These are phyloP conservation scores for Heliamphora pulchella DNA, from an alignment of 179 eudicot species.

Conservation along the genomic window DNA sequence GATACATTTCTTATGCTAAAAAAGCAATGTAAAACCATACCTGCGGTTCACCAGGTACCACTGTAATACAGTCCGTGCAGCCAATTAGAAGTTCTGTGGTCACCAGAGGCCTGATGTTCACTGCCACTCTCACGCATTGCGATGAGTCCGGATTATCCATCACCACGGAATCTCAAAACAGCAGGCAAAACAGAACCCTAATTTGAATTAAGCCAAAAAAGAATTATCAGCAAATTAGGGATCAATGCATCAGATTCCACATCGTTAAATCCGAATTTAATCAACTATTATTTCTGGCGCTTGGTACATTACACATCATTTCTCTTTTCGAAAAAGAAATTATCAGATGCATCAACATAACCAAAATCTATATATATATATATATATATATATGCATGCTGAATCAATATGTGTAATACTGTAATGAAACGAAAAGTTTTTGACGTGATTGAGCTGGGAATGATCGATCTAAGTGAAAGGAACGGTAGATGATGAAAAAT, in stretches of 20 bases:
- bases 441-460: neutral
- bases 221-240: neutral
- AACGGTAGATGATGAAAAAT: neutral
- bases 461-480: neutral
- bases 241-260: neutral
- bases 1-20: neutral
- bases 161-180: conserved; percentile 8
- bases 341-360: neutral
- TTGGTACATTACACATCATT: neutral
- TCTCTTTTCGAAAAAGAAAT: neutral
- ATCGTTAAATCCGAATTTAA: neutral
- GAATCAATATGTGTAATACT: neutral
- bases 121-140: conserved; percentile 75
- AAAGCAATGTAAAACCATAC: conserved; percentile 21
- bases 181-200: conserved; percentile 7
- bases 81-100: conserved; percentile 74
- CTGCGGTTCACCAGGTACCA: conserved; percentile 76
- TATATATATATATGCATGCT: neutral
- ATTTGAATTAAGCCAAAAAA: neutral
- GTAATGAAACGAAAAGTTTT: neutral
- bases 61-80: conserved; percentile 74
- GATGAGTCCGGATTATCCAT: conserved; percentile 36
- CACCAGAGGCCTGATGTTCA: conserved; percentile 79
- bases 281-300: neutral
- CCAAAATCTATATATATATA: neutral